Conservation (phyloP, 768 basidiomycete species). For the Phaffia australis region DNA sequence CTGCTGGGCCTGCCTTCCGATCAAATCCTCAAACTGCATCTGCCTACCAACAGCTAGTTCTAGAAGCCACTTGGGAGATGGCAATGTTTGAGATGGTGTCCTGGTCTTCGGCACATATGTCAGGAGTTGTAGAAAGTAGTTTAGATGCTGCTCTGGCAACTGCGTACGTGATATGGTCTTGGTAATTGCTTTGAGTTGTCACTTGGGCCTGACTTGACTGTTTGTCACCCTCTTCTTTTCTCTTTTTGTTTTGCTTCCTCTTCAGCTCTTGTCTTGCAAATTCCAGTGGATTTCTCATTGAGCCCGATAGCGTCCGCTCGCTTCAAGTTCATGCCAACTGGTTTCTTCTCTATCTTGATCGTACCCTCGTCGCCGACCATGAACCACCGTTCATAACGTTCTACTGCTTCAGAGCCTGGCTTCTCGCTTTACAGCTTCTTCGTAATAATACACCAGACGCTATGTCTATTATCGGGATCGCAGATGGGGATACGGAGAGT, state of each 20-base stretch:
- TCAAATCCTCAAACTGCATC: not conserved
- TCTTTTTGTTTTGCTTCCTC: not conserved
- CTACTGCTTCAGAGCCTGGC: slow-evolving; percentile 30
- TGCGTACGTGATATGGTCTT: slow-evolving; percentile 26
- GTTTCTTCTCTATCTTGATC: slow-evolving; percentile 29
- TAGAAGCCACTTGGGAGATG: slow-evolving; percentile 30
- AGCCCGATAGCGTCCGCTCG: slow-evolving; percentile 20
- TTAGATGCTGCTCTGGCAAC: slow-evolving; percentile 33
- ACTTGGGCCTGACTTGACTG: not conserved
- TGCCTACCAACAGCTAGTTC: not conserved
- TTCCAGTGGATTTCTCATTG: slow-evolving; percentile 10
- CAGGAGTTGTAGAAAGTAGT: slow-evolving; percentile 30
- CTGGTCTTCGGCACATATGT: slow-evolving; percentile 31
- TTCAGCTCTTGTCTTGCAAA: slow-evolving; percentile 22
- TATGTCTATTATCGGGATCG: slow-evolving; percentile 5
- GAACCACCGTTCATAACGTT: slow-evolving; percentile 32
- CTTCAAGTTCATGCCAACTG: slow-evolving; percentile 28
- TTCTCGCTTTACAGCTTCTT: slow-evolving; percentile 30
- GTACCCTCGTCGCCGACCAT: not conserved
- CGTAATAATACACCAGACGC: slow-evolving; percentile 9
- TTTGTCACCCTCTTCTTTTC: not conserved
- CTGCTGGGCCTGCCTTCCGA: slow-evolving; percentile 1
- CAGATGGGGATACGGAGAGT: slow-evolving; percentile 5
- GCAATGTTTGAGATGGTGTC: slow-evolving; percentile 31
- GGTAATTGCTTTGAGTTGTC: not conserved